Percentiles rank a stretch among this genome's conserved stretches.
Conservation (phyloP, 148 eudicot genomes). For the Suaeda aralocaspica region DNA sequence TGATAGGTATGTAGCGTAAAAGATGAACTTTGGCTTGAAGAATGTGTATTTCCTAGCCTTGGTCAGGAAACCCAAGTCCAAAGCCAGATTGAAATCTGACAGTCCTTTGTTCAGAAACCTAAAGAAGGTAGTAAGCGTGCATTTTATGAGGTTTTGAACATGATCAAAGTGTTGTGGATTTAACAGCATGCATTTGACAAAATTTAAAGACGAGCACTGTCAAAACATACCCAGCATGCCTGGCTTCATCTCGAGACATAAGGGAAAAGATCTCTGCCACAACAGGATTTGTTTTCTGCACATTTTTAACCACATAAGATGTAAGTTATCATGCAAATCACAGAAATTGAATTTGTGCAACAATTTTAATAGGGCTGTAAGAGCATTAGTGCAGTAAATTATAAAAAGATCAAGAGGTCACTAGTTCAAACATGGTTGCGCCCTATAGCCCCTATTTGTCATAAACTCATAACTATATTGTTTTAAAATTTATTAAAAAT, state of each 20-base stretch:
- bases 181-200: too few relatives aligned
- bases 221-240: constrained; percentile 87
- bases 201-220: background rate
- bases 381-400: too few relatives aligned
- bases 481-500: too few relatives aligned
- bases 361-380: too few relatives aligned
- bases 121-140: constrained; percentile 8
- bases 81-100: constrained; percentile 91
- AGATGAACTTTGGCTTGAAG: constrained; percentile 98
- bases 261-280: constrained; percentile 99
- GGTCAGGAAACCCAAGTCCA: constrained; percentile 90
- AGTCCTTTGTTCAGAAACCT: constrained; percentile 97
- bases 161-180: background rate
- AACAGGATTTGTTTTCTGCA: constrained; percentile 98
- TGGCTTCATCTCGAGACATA: constrained; percentile 98
- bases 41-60: constrained; percentile 97
- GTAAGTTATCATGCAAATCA: background rate
- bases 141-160: background rate
- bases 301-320: background rate
- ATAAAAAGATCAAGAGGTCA: too few relatives aligned
- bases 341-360: too few relatives aligned
- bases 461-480: too few relatives aligned
- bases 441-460: too few relatives aligned
- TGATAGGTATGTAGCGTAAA: constrained; percentile 89
- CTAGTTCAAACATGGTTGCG: too few relatives aligned